phyloP scores from a whole-genome alignment of 1,284 basidiomycete species.

The Anthracocystis panici-leucophaei region DNA sequence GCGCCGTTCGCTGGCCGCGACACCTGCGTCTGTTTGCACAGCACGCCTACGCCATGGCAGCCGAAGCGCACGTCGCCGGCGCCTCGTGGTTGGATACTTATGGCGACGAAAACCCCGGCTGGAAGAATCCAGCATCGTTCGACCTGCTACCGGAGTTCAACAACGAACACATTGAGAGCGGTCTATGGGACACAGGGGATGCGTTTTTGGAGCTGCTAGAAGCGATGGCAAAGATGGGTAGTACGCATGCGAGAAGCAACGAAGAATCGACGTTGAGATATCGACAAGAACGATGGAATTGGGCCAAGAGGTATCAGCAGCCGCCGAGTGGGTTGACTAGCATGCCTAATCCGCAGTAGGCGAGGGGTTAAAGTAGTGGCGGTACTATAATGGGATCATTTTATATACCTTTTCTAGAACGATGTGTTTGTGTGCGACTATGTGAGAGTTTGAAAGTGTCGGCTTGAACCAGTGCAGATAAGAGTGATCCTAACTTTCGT shows the following conservation, averaged over 20 bases:
- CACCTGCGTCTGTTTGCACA: slow-evolving; percentile 54
- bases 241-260: slow-evolving; percentile 45
- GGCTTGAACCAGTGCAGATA: too few species aligned
- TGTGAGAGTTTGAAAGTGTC: too few species aligned
- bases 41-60: slow-evolving; percentile 59
- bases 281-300: slow-evolving; percentile 48
- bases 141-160: slow-evolving; percentile 36
- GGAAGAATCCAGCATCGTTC: slow-evolving; percentile 49
- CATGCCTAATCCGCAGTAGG: slow-evolving; percentile 36
- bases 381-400: not conserved
- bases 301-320: slow-evolving; percentile 45
- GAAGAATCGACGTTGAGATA: slow-evolving; percentile 47
- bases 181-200: slow-evolving; percentile 54
- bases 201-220: slow-evolving; percentile 49
- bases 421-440: not conserved
- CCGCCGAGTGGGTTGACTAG: slow-evolving; percentile 34
- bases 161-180: slow-evolving; percentile 40
- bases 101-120: slow-evolving; percentile 35
- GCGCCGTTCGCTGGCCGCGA: slow-evolving; percentile 57
- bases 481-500: too few species aligned
- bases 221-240: slow-evolving; percentile 55
- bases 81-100: slow-evolving; percentile 39
- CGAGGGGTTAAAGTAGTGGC: too few species aligned
- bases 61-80: slow-evolving; percentile 49
- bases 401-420: not conserved